These are phyloP conservation scores for Plasmodium ovale DNA, from an alignment of 169 alveolate species.

Conservation along the genomic window DNA sequence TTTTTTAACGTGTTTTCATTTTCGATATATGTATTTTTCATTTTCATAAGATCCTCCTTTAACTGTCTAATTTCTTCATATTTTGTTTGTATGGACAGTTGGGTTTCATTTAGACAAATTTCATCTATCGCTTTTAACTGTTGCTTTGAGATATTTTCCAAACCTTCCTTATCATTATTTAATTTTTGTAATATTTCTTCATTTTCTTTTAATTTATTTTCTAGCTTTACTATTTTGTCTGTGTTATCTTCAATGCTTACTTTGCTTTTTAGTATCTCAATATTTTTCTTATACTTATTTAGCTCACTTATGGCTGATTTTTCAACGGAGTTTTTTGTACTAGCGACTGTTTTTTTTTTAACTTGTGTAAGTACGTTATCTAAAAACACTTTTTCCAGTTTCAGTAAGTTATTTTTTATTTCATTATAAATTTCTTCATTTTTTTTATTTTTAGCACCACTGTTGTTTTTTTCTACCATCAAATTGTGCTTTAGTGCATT, in stretches of 20 bases:
- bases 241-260: slow-evolving; percentile 71
- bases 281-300: slow-evolving; percentile 64
- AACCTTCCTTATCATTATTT: slow-evolving; percentile 62
- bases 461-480: not conserved
- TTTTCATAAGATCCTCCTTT: slow-evolving; percentile 52
- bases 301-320: slow-evolving; percentile 62
- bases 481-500: slow-evolving; percentile 21
- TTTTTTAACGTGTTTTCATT: slow-evolving; percentile 56
- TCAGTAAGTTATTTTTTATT: slow-evolving; percentile 47
- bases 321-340: slow-evolving; percentile 44
- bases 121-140: slow-evolving; percentile 72
- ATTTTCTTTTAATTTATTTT: slow-evolving; percentile 64
- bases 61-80: slow-evolving; percentile 67
- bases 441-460: slow-evolving; percentile 1
- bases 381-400: slow-evolving; percentile 41
- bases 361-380: slow-evolving; percentile 69
- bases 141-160: slow-evolving; percentile 56
- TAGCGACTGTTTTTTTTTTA: slow-evolving; percentile 31
- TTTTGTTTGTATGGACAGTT: slow-evolving; percentile 72
- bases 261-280: slow-evolving; percentile 62
- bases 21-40: slow-evolving; percentile 44
- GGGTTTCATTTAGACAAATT: slow-evolving; percentile 68
- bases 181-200: slow-evolving; percentile 71
- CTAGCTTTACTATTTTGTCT: slow-evolving; percentile 61
- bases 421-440: slow-evolving; percentile 49